Evolutionary conservation across 163 green algal species (phyloP), one percentile per base, ranked within the genome.

Genomic region (Chlamydomonas reinhardtii): DNA sequence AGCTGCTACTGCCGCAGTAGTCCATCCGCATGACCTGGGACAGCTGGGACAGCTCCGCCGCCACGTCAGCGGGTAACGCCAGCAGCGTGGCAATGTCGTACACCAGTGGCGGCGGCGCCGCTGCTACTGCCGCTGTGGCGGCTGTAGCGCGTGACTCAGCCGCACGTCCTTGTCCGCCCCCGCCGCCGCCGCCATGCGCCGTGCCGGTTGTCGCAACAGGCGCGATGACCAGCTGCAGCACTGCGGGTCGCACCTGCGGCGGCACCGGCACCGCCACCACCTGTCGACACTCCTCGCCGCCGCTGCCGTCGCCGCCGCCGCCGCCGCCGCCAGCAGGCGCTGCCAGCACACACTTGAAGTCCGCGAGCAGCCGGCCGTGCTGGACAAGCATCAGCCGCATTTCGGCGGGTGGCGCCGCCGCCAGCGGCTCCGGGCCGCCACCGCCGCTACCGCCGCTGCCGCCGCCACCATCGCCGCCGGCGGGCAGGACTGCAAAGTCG

Each of bases 61-160:
- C 76, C 62, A 73, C 76, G 14, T 62, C 76, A 1, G 61, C 4
- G 25, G 76, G 76, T 15, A 62, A 35, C 61, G 76, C 76, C 61
- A 83, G 61, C 35, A 83, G 76, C 62, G 76, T 83, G 35, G 61
- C 76, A 39, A 83, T 83, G 37, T 74, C 76, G 76, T 74, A 83
- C 76, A 83, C 20, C 35, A 83, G 62, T 15, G 61, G 59, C 24
- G 27, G 27, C 62, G 27, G 27, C 4, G 62, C 62, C 12, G 20
- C 59, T 16, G 34, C 75, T 64, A 35, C 59, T 11, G 59, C 34
- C 35, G 75, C 34, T 12, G 48, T 17, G 9, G 48, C 35, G 34
- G 9, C 59, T 25, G 29, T 61, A 19, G 37, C 61, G 11, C n/a
- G n/a, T n/a, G n/a, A n/a, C n/a, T n/a, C n/a, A n/a, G n/a, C n/a